Evolutionary conservation across 768 basidiomycete species (phyloP), one percentile per base, ranked within the genome.

Genomic region (Lactarius sanguifluus): DNA sequence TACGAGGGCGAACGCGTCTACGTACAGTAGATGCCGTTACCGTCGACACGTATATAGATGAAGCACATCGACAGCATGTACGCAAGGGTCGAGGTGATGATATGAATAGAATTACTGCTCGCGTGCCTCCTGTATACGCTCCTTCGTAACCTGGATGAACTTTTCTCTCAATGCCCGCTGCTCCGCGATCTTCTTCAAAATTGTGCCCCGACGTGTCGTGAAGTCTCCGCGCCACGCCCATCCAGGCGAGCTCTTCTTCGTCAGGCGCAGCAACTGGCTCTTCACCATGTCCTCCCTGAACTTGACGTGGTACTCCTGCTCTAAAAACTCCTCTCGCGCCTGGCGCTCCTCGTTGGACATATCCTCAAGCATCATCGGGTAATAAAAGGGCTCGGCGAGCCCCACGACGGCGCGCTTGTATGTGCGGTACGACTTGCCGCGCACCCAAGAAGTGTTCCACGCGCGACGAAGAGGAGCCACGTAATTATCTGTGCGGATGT

Each of bases 401-500:
- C 95, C 95, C 25, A 98, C 93, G 41, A 96, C 87, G 3, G 94
- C 94, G 41, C 92, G 89, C 75, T 98, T 98, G 80, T 93, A 96
- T 25, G 88, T 88, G 70, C 81, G 82, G 71, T 83, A 69, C 60
- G 77, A 60, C 64, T 63, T 58, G 71, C 72, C 78, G 57, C 57
- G 76, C 68, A 38, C 70, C 52, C 75, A 76, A 57, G 76, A 71
- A 23, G 58, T 41, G 34, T 70, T 30, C 34, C 59, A 68, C 0
- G 66, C 69, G 47, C 81, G 77, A 13, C 74, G 73, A 23, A 83
- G 72, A 54, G 88, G 85, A 0, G 89, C 83, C 66, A 88, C 79
- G 72, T 94, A 93, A 79, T 91, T 92, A 81, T 92, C 91, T n/a
- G 95, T 98, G 60, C 95, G 92, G 68, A 98, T 93, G 76, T 96